Conservation (phyloP, 2,329 filamentous ascomycete genomes). For the Neonectria magnoliae region DNA sequence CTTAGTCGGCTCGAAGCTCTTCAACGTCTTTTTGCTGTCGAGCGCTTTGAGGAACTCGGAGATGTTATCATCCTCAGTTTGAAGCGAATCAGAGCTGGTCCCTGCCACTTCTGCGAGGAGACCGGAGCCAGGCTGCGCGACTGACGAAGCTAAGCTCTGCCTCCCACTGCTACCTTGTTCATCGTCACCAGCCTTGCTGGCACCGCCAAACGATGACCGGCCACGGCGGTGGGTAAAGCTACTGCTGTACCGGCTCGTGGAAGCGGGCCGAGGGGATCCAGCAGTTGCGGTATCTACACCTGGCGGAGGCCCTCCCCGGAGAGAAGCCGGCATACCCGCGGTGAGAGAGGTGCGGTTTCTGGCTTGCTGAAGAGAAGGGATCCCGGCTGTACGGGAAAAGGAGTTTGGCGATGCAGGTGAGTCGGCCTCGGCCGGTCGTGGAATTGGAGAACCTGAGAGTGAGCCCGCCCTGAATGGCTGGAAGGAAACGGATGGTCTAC, state of each 20-base stretch:
- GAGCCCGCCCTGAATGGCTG: slow-evolving; percentile 97
- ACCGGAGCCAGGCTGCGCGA: slow-evolving; percentile 79
- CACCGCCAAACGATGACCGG: slow-evolving; percentile 79
- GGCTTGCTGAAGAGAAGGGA: slow-evolving; percentile 61
- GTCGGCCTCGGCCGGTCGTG: slow-evolving; percentile 60
- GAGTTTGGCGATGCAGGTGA: slow-evolving; percentile 66
- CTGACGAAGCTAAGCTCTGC: slow-evolving; percentile 76
- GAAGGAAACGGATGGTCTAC: slow-evolving; percentile 87
- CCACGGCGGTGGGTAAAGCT: slow-evolving; percentile 89
- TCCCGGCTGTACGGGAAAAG: slow-evolving; percentile 56
- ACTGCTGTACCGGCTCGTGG: slow-evolving; percentile 88
- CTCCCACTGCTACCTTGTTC: slow-evolving; percentile 84
- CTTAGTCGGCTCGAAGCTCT: slow-evolving; percentile 76
- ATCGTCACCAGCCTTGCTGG: slow-evolving; percentile 73
- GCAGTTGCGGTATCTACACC: slow-evolving; percentile 73
- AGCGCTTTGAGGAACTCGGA: slow-evolving; percentile 91
- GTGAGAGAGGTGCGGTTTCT: slow-evolving; percentile 78
- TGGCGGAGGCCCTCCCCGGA: slow-evolving; percentile 72
- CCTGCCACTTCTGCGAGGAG: slow-evolving; percentile 77
- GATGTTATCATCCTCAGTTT: slow-evolving; percentile 89
- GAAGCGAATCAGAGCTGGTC: slow-evolving; percentile 72
- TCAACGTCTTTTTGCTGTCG: slow-evolving; percentile 87
- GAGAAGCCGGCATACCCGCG: slow-evolving; percentile 77
- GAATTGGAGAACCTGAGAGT: slow-evolving; percentile 85
- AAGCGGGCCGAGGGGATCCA: slow-evolving; percentile 81